Evolutionary conservation across 2,329 filamentous ascomycete genomes (phyloP).

Genomic region (Cadophora gregata): DNA sequence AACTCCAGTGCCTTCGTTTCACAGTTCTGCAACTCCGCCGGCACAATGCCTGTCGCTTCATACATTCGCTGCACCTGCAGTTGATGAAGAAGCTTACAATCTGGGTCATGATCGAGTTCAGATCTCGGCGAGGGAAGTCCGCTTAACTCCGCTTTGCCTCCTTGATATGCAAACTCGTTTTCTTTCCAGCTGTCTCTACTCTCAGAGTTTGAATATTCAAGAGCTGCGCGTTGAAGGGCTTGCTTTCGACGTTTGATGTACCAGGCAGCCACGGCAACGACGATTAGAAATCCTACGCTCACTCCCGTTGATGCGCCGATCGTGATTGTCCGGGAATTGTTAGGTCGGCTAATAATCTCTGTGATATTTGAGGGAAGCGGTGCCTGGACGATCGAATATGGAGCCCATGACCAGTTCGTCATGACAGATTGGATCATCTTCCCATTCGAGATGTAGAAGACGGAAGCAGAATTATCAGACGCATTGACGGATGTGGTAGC

Average conservation of each 20-base stretch:
- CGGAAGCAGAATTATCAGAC: conserved; percentile 12
- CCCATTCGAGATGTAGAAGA: conserved; percentile 13
- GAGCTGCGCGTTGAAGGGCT: not conserved
- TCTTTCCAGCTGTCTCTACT: not conserved
- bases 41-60: not conserved
- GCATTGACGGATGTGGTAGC: conserved; percentile 12
- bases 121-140: not conserved
- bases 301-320: not conserved
- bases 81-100: not conserved
- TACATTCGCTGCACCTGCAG: not conserved
- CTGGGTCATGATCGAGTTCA: not conserved
- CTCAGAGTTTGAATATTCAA: not conserved
- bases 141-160: not conserved
- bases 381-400: conserved; percentile 8
- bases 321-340: not conserved
- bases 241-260: not conserved
- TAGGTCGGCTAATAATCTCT: not conserved
- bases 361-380: not conserved
- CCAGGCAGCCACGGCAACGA: not conserved
- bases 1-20: not conserved
- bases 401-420: conserved; percentile 6
- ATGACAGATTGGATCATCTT: conserved; percentile 9
- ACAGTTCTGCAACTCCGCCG: not conserved
- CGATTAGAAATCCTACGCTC: not conserved
- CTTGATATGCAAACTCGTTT: not conserved